Conservation (phyloP, 306 rosid genomes). For the Carpinus viminea region DNA sequence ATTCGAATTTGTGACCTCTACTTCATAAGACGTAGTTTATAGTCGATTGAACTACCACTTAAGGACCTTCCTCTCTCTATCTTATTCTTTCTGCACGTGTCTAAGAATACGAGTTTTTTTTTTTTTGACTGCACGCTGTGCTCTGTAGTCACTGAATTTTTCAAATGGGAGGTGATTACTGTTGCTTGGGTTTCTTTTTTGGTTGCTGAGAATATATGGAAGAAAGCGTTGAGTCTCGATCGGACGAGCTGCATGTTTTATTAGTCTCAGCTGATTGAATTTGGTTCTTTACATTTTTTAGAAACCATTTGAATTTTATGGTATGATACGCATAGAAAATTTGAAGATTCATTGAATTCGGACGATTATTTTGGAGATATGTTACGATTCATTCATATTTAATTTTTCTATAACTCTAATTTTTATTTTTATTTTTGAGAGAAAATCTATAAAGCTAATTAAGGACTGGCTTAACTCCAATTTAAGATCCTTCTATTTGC, state of each 20-base stretch:
- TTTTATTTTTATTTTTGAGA: too few relatives aligned
- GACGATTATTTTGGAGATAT: not conserved
- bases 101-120: conserved; percentile 7
- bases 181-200: conserved; percentile 3
- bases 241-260: conserved; percentile 1
- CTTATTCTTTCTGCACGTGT: not conserved
- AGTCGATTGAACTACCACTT: too few relatives aligned
- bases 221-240: not conserved
- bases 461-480: too few relatives aligned
- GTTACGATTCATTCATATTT: too few relatives aligned
- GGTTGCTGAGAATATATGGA: not conserved
- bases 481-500: too few relatives aligned
- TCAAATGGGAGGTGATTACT: not conserved
- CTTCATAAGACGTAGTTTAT: too few relatives aligned
- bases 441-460: too few relatives aligned
- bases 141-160: not conserved
- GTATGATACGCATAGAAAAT: not conserved
- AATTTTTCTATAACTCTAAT: too few relatives aligned
- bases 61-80: too few relatives aligned
- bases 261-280: not conserved
- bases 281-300: not conserved
- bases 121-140: not conserved
- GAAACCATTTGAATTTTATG: not conserved
- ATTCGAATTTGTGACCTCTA: too few relatives aligned
- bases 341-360: not conserved